Base-by-base conservation (phyloP, 2,329 filamentous ascomycete species). In the Pyrenophora teres region DNA sequence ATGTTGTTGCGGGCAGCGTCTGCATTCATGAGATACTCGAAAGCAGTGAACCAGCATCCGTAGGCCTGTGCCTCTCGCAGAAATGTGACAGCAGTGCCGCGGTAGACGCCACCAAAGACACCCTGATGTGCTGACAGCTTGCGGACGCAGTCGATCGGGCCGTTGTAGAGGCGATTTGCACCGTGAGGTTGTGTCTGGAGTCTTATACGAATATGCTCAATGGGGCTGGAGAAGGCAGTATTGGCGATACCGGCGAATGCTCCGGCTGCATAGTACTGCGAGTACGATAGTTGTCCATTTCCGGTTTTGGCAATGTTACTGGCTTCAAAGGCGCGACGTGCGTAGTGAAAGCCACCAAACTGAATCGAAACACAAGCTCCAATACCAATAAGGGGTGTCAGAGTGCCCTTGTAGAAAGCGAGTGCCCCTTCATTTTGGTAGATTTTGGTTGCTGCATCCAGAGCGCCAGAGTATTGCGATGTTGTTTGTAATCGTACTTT, bases 331-430 rank as follows among this genome's bases (percentile, higher is more conserved):
- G 84, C 87, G 53, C 94, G 90, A 54, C 90, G 89, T 7, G 93
- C 92, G 70, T 89, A 87, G 80, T 97, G 92, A 82, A 97, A 99
- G 66, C 89, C 94, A 58, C 92, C 94, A 75, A 99, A 99, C 80
- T 99, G 94, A 66, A 99, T 88, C n/a, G 92, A 97, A 39, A 63
- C 92, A 74, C 94, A 99, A 63, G 94, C 94, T 64, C 94, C 94
- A 70, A 99, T 97, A 62, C 94, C 94, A 50, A 99, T 84, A 49
- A 99, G 82, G 0, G 94, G 94, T 4, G 94, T 97, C 50, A 99
- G 81, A 0, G 94, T 97, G 68, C 94, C 94, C 63, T 99, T 99
- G 85, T 99, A 99, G 80, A 99, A 99, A 50, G 94, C 94, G 10
- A 89, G 78, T 2, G 92, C 82, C 1, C 94, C 94, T 75, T 99